Base-by-base conservation (phyloP, 2,329 filamentous ascomycete genomes). In the Nemania serpens region DNA sequence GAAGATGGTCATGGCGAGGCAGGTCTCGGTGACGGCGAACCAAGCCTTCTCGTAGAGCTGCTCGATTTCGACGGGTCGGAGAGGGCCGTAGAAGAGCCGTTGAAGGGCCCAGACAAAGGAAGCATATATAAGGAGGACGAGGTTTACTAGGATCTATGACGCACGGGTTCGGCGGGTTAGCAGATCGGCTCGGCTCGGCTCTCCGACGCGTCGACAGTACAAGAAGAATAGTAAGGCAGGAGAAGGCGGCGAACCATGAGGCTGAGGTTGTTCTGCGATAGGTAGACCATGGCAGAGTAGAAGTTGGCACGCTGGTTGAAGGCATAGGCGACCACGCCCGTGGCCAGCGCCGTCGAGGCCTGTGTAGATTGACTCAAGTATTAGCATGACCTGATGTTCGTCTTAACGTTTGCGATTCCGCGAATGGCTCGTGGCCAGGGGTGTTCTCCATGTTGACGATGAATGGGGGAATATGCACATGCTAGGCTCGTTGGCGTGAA, bases 1-100 rank as follows among this genome's bases (percentile, higher is more conserved):
- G 76, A 99, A 98, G 66, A 97, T 97, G 33, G 95, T 97, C 94
- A 99, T 98, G 33, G 95, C 95, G 66, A 99, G 82, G 72, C 93
- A 91, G 66, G 95, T 99, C 79, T 99, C 95, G 48, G 94, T 97
- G 42, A 98, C 91, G 41, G 95, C 94, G 73, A 97, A 97, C 96
- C 96, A 99, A 51, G 91, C 93, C 76, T 94, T 94, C 76, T 99
- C 95, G 74, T 96, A 97, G 13, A 99, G 85, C 75, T 98, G 94
- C 76, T 99, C 96, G 70, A 95, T 91, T 80, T 99, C 95, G 79
- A 96, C 91, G 25, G 93, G 90, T 68, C 96, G 92, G 20, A 99
- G 85, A 17, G 87, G 88, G 62, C 95, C 95, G 73, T 94, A 99
- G 74, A 96, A 91, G 54, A 97, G 81, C 70, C 93, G 88, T 74